A percentile compares a stretch with the other conserved stretches of the same genome.
These are phyloP conservation scores for Dissoconium aciculare DNA, from an alignment of 2,329 filamentous ascomycete genomes.

Conservation along the genomic window DNA sequence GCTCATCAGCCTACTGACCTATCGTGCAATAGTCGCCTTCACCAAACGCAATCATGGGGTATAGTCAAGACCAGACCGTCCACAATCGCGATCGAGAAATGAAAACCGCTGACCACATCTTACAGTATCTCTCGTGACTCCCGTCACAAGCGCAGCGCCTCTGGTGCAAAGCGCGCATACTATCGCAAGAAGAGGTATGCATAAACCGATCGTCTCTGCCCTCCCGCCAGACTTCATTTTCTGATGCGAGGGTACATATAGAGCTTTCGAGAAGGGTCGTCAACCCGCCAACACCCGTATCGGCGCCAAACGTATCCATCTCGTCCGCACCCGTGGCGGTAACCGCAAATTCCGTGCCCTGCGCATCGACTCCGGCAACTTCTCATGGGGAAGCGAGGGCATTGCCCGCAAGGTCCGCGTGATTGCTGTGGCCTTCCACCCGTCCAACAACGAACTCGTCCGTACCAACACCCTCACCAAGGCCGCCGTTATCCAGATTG, in stretches of 20 bases:
- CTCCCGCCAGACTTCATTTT: conserved; percentile 39
- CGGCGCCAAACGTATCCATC: conserved; percentile 88
- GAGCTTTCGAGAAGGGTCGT: conserved; percentile 99
- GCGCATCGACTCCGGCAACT: conserved; percentile 97
- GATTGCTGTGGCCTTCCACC: conserved; percentile 96
- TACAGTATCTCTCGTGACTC: conserved; percentile 95
- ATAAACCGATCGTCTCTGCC: conserved; percentile 37
- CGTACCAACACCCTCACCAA: conserved; percentile 99
- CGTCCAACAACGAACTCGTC: conserved; percentile 99
- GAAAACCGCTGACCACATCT: conserved; percentile 23
- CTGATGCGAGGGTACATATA: conserved; percentile 45
- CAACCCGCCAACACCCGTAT: conserved; percentile 99
- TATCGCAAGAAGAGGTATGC: conserved; percentile 46
- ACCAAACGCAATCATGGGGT: conserved; percentile 39
- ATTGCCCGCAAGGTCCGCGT: conserved; percentile 98
- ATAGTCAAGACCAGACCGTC: conserved; percentile 21
- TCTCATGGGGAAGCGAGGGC: conserved; percentile 97
- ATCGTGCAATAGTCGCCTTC: conserved; percentile 25
- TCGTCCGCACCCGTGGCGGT: conserved; percentile 91
- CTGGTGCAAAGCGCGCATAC: conserved; percentile 72
- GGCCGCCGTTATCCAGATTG: conserved; percentile 95
- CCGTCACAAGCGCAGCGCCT: conserved; percentile 98
- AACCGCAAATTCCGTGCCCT: conserved; percentile 99
- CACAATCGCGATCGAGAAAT: not conserved
- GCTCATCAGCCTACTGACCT: not conserved